Evolutionary conservation across 805 yeast species (phyloP).

Genomic region (Suhomyces emberorum): DNA sequence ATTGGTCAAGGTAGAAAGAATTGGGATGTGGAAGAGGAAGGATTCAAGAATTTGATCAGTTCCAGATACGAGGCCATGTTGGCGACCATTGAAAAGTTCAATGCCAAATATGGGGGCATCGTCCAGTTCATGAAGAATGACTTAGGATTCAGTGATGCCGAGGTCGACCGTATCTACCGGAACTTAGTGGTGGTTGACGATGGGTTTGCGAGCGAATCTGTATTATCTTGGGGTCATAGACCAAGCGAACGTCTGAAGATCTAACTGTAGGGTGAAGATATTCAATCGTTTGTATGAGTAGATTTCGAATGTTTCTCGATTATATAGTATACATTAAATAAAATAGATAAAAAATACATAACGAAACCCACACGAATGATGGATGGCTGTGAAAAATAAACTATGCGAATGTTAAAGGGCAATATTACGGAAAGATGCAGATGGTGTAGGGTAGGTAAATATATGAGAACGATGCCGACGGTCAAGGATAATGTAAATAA

Average conservation of each 20-base stretch:
- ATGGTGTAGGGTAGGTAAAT: too few species aligned
- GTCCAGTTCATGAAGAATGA: conserved; percentile 42
- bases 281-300: too few species aligned
- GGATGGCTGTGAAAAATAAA: too few species aligned
- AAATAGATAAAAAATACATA: too few species aligned
- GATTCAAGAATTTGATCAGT: conserved; percentile 58
- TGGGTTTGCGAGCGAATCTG: not conserved
- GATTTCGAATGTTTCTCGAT: too few species aligned
- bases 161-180: conserved; percentile 32
- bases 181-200: conserved; percentile 23
- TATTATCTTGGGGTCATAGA: conserved; percentile 8
- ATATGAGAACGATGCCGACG: too few species aligned
- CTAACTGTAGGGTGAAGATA: too few species aligned
- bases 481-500: too few species aligned
- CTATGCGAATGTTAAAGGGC: too few species aligned
- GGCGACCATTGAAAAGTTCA: conserved; percentile 53
- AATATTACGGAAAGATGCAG: too few species aligned
- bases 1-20: conserved; percentile 36
- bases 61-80: conserved; percentile 70
- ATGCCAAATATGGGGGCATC: conserved; percentile 52
- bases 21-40: conserved; percentile 47
- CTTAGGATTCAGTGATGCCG: conserved; percentile 45
- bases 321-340: not conserved
- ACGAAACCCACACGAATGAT: too few species aligned
- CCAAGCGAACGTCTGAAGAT: conserved; percentile 2